A percentile compares a stretch with the other conserved stretches of the same genome.
phyloP scores from a whole-genome alignment of 192 early-diverging fungal species.

The Geranomyces variabilis region DNA sequence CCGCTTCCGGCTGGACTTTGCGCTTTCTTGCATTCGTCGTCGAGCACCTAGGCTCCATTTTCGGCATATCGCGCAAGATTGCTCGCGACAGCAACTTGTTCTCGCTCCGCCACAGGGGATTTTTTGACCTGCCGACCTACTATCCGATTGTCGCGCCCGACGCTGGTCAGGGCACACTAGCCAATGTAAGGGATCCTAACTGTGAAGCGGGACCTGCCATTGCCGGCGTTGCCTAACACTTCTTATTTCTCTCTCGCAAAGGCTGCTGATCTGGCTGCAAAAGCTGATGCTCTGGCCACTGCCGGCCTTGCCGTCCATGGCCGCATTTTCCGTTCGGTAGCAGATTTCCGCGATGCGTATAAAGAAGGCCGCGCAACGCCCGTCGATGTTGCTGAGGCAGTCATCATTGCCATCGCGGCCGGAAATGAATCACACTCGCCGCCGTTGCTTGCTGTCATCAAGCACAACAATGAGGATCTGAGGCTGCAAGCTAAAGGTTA shows the following conservation, averaged over 20 bases:
- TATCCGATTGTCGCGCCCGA: slow-evolving; percentile 22
- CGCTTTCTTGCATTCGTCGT: slow-evolving; percentile 14
- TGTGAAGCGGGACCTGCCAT: no score
- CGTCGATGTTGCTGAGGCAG: slow-evolving; percentile 28
- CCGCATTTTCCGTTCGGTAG: slow-evolving; percentile 25
- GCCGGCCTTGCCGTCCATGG: neutral
- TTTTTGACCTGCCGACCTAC: slow-evolving; percentile 14
- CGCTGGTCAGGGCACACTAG: neutral
- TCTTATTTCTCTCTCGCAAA: neutral
- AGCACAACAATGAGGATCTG: slow-evolving; percentile 21
- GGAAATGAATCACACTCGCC: slow-evolving; percentile 12
- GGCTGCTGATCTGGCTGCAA: neutral
- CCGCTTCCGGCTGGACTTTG: slow-evolving; percentile 20
- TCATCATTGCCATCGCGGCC: slow-evolving; percentile 32
- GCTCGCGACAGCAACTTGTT: slow-evolving; percentile 29
- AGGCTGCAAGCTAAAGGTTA: slow-evolving; percentile 22
- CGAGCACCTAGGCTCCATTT: slow-evolving; percentile 10
- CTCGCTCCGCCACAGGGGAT: neutral
- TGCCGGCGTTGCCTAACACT: neutral
- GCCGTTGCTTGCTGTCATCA: slow-evolving; percentile 15
- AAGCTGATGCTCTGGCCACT: slow-evolving; percentile 14
- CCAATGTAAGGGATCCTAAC: neutral
- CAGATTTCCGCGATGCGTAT: slow-evolving; percentile 33
- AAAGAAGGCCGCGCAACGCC: slow-evolving; percentile 33
- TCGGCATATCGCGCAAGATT: slow-evolving; percentile 25